phyloP scores from a whole-genome alignment of 1,139 yeast species.

The Saccharomycopsis hybrid region DNA sequence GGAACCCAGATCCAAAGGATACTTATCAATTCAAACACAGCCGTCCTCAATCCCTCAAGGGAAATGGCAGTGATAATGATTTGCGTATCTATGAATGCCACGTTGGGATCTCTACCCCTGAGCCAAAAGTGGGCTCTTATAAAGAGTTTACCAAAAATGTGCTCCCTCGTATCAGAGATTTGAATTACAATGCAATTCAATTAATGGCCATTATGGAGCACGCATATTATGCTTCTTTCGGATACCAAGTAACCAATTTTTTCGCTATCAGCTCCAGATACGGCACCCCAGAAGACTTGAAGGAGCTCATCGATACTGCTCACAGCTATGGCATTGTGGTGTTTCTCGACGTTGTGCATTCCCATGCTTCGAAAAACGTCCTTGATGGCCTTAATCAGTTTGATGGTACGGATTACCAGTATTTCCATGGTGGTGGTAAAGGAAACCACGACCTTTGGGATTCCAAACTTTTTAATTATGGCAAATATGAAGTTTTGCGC shows the following conservation, averaged over 20 bases:
- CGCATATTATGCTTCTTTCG: conserved; percentile 96
- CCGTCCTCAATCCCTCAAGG: conserved; percentile 43
- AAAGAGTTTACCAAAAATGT: conserved; percentile 74
- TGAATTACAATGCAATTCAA: conserved; percentile 91
- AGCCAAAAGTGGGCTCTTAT: conserved; percentile 77
- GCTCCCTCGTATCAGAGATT: conserved; percentile 73
- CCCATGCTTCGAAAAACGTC: conserved; percentile 92
- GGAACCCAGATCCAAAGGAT: conserved; percentile 59
- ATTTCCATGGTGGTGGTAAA: conserved; percentile 75
- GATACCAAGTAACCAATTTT: conserved; percentile 90
- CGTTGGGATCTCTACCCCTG: conserved; percentile 90
- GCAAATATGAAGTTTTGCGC: conserved; percentile 82
- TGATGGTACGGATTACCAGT: conserved; percentile 94
- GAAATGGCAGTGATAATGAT: conserved; percentile 30
- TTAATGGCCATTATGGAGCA: conserved; percentile 99
- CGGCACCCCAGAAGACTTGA: conserved; percentile 93
- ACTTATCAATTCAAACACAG: conserved; percentile 55
- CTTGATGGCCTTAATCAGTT: conserved; percentile 89
- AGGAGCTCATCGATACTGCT: conserved; percentile 85
- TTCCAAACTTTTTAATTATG: conserved; percentile 85
- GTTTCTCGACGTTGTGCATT: conserved; percentile 85
- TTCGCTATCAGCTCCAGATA: conserved; percentile 85
- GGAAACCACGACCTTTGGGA: conserved; percentile 95
- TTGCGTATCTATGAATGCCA: conserved; percentile 92
- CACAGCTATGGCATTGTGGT: conserved; percentile 85